phyloP scores from a whole-genome alignment of 2,329 filamentous ascomycete genomes.

The Stagonosporopsis cucurbitacearum region DNA sequence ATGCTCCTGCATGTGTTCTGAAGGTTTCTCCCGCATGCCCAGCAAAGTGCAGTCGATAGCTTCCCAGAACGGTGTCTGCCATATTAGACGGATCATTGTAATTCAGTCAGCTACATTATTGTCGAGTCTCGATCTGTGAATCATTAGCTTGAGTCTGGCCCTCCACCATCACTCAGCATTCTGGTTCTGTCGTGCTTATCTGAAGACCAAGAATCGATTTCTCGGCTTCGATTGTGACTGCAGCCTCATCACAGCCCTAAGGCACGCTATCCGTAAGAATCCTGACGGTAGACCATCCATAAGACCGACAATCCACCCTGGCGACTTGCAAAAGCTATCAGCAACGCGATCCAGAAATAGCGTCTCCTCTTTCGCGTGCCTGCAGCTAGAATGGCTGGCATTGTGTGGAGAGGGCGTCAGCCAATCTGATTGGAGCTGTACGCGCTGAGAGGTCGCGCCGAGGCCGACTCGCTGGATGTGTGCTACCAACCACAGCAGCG shows the following conservation, averaged over 20 bases:
- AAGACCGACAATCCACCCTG: constrained; percentile 19
- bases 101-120: background rate
- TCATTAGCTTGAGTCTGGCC: constrained; percentile 1
- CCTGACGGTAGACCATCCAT: constrained; percentile 16
- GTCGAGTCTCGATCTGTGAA: background rate
- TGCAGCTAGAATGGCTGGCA: constrained; percentile 28
- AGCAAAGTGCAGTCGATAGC: background rate
- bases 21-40: background rate
- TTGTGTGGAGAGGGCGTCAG: constrained; percentile 12
- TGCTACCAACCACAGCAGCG: constrained; percentile 44
- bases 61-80: background rate
- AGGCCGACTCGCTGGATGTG: constrained; percentile 26
- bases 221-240: constrained; percentile 26
- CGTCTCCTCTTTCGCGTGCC: constrained; percentile 27
- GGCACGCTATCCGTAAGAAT: constrained; percentile 25
- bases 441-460: constrained; percentile 20
- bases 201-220: constrained; percentile 10
- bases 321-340: constrained; percentile 4
- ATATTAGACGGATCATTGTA: background rate
- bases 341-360: constrained; percentile 35
- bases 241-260: constrained; percentile 41
- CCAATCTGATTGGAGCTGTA: constrained; percentile 17
- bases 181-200: constrained; percentile 13
- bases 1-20: background rate
- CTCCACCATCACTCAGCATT: constrained; percentile 23